phyloP scores from a whole-genome alignment of 208 protist species.

The Leishmania major region DNA sequence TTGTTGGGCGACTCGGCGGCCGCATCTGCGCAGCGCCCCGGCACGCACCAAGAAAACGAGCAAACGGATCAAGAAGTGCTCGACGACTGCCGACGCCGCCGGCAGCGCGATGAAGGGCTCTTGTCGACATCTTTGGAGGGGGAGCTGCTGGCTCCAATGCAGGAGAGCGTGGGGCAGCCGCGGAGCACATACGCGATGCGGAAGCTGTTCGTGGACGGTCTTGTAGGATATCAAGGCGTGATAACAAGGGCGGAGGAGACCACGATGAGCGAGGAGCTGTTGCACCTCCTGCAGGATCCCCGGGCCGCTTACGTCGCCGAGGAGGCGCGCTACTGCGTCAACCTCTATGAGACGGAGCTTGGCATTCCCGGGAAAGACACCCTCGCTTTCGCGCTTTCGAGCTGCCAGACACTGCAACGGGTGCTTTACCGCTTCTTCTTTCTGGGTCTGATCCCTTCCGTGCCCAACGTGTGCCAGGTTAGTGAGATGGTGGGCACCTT shows the following conservation, averaged over 20 bases:
- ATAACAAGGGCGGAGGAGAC: conserved; percentile 80
- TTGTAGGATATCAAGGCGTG: conserved; percentile 85
- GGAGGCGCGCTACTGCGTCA: conserved; percentile 90
- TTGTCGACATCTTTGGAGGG: conserved; percentile 60
- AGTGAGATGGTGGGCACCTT: conserved; percentile 92
- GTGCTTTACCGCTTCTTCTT: conserved; percentile 83
- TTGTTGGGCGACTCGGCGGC: conserved; percentile 23
- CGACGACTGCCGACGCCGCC: conserved; percentile 50
- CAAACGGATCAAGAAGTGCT: conserved; percentile 28
- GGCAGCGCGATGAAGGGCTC: conserved; percentile 51
- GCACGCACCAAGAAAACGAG: not conserved
- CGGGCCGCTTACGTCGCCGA: conserved; percentile 85
- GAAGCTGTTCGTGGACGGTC: conserved; percentile 76
- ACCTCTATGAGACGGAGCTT: conserved; percentile 85
- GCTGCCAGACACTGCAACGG: conserved; percentile 65
- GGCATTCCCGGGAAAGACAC: conserved; percentile 83
- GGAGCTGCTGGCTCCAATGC: conserved; percentile 63
- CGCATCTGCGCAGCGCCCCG: conserved; percentile 1
- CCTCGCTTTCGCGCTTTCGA: conserved; percentile 74
- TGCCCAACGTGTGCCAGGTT: conserved; percentile 89
- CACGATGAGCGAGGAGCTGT: conserved; percentile 72
- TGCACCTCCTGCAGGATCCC: conserved; percentile 70
- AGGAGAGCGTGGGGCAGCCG: conserved; percentile 72
- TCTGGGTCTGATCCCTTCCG: conserved; percentile 77
- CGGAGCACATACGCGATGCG: conserved; percentile 83